Evolutionary conservation across 1,284 basidiomycete species (phyloP).

Genomic region (Pascua guehoae): DNA sequence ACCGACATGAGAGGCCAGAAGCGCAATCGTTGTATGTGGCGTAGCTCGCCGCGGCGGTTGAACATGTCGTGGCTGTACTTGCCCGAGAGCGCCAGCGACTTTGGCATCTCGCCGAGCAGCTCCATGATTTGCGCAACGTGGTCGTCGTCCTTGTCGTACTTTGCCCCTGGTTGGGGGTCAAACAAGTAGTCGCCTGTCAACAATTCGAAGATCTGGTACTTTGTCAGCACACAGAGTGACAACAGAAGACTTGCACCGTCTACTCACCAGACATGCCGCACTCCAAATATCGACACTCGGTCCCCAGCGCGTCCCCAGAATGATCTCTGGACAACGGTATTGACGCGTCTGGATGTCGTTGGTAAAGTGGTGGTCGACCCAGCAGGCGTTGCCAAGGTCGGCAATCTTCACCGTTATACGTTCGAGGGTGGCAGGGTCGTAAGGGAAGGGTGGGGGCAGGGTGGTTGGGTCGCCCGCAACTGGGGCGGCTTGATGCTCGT

Average conservation of each 20-base stretch:
- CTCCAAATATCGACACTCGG: slow-evolving; percentile 95
- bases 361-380: slow-evolving; percentile 54
- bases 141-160: slow-evolving; percentile 88
- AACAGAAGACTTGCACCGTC: background rate
- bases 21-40: slow-evolving; percentile 83
- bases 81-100: slow-evolving; percentile 77
- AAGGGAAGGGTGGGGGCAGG: slow-evolving; percentile 56
- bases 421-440: slow-evolving; percentile 61
- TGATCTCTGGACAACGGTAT: slow-evolving; percentile 95
- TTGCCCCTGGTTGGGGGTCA: slow-evolving; percentile 60
- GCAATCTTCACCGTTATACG: slow-evolving; percentile 98
- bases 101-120: slow-evolving; percentile 80
- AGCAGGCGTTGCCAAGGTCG: slow-evolving; percentile 80
- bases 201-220: slow-evolving; percentile 74
- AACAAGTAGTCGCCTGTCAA: slow-evolving; percentile 90
- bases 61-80: slow-evolving; percentile 96
- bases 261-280: slow-evolving; percentile 81
- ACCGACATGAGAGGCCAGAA: slow-evolving; percentile 91
- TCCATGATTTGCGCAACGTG: slow-evolving; percentile 99
- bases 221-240: background rate
- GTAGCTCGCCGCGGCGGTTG: slow-evolving; percentile 93
- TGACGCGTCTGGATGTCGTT: slow-evolving; percentile 77
- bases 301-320: slow-evolving; percentile 88
- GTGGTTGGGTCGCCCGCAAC: slow-evolving; percentile 56
- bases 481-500: slow-evolving; percentile 40